Evolutionary conservation across 352 stramenopile genomes (phyloP), one percentile per base, ranked within the genome.

Genomic region (Phytophthora melonis): DNA sequence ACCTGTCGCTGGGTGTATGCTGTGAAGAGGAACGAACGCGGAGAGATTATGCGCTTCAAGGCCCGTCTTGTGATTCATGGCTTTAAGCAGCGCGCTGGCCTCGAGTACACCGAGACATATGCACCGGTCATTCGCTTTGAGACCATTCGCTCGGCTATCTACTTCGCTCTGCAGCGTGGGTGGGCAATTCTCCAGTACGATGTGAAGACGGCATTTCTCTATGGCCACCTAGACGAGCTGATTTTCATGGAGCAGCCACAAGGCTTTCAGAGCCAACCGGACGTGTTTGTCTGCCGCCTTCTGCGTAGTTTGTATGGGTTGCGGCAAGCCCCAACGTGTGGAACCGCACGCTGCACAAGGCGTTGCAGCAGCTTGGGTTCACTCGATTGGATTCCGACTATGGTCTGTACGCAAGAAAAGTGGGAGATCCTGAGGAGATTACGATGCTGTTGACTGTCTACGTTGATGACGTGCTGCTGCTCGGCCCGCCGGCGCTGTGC

Each of bases 91-190:
- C 4, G 7, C 0, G 45, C 45, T 43, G 63, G 56, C 3, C 5
- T 72, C 8, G 34, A 68, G 25, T 76, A 68, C 36, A 59, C 23
- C 1, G 57, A 73, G n/a, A 77, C 65, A 2, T 77, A 41, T 55
- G 49, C 62, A 23, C 68, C 36, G 2, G 54, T 72, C 8, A 74
- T 70, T 19, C 52, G 67, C 4, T 69, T 74, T 53, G 59, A 74
- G 8, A 69, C 39, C 3, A 69, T 74, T 5, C 58, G 41, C 18
- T 25, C 39, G 3, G 58, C 67, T 3, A 55, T 69, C 7, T 74
- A 65, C 47, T 65, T 30, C 49, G 59, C 54, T 1, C 19, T 68
- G 3, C 53, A 65, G 19, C 67, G 54, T 10, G 39, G 60, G 1
- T 74, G 30, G 67, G 41, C 11, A 1, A 60, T 74, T 6, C 19